Percentiles rank a stretch among this genome's conserved stretches.
These are phyloP conservation scores for Mimosa bimucronata DNA, from an alignment of 306 rosid species.

Conservation along the genomic window DNA sequence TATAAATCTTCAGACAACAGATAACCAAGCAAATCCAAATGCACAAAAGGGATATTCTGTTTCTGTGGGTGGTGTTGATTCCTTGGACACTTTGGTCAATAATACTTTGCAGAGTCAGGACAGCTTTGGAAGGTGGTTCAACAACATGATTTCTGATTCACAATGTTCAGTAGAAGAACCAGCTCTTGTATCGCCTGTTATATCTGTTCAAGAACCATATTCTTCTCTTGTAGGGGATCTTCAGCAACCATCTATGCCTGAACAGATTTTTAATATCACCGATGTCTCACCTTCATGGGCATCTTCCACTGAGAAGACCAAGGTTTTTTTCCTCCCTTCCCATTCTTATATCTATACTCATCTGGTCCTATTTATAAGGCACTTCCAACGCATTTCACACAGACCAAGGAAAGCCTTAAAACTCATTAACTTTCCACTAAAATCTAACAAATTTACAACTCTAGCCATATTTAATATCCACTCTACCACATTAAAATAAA, in stretches of 20 bases:
- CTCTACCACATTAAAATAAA: too few relatives aligned
- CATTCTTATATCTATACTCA: slow-evolving; percentile 19
- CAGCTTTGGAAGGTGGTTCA: slow-evolving; percentile 87
- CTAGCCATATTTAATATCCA: too few relatives aligned
- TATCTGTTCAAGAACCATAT: slow-evolving; percentile 48
- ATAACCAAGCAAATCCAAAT: slow-evolving; percentile 41
- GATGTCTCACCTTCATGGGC: slow-evolving; percentile 90
- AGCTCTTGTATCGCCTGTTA: slow-evolving; percentile 52
- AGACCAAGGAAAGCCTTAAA: too few relatives aligned
- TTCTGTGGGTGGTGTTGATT: slow-evolving; percentile 42
- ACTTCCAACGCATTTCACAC: too few relatives aligned
- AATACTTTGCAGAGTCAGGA: slow-evolving; percentile 75
- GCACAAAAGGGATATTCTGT: slow-evolving; percentile 38
- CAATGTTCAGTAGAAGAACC: slow-evolving; percentile 51
- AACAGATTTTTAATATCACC: slow-evolving; percentile 71
- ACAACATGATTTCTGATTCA: slow-evolving; percentile 50
- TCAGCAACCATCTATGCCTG: slow-evolving; percentile 59
- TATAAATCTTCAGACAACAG: slow-evolving; percentile 37
- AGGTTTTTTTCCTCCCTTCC: slow-evolving; percentile 57
- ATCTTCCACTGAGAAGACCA: slow-evolving; percentile 83
- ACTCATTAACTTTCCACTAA: too few relatives aligned
- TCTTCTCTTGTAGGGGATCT: slow-evolving; percentile 47
- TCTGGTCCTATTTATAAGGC: too few relatives aligned
- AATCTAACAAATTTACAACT: too few relatives aligned
- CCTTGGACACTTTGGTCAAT: slow-evolving; percentile 48